Evolutionary conservation across 78 protist species (phyloP).

Genomic region (Dictyostelium capitatum): DNA sequence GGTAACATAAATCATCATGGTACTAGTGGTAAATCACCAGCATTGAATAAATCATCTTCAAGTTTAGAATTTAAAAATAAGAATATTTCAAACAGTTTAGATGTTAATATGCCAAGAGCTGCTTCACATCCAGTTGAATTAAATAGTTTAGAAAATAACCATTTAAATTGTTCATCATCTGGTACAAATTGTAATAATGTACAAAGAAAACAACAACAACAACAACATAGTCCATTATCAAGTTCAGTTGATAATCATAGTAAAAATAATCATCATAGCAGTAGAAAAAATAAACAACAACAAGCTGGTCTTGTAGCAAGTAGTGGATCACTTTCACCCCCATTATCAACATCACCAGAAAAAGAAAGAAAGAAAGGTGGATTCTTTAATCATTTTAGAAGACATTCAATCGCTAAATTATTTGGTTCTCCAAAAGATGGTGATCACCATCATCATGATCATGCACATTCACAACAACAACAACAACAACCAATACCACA

Average conservation of each 20-base stretch:
- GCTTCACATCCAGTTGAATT: slow-evolving; percentile 67
- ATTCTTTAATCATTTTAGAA: slow-evolving; percentile 54
- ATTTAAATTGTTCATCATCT: background rate
- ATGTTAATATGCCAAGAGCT: slow-evolving; percentile 39
- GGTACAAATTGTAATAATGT: background rate
- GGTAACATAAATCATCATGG: background rate
- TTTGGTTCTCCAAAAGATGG: slow-evolving; percentile 42
- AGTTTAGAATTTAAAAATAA: slow-evolving; percentile 7
- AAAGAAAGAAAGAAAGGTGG: slow-evolving; percentile 38
- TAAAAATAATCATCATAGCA: background rate
- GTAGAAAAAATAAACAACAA: background rate
- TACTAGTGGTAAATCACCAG: background rate
- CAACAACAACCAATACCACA: background rate
- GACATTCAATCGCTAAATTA: slow-evolving; percentile 62
- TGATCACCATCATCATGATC: background rate
- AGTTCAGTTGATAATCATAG: background rate
- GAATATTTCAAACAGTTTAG: background rate
- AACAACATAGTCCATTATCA: background rate
- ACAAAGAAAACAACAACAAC: background rate
- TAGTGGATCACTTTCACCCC: background rate
- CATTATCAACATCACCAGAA: slow-evolving; percentile 36
- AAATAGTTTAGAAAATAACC: background rate
- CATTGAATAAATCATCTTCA: background rate
- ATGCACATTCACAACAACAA: background rate
- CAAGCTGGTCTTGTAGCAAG: too few relatives aligned